phyloP scores from a whole-genome alignment of 139 green algal species.

The Coccomyxa sp. region DNA sequence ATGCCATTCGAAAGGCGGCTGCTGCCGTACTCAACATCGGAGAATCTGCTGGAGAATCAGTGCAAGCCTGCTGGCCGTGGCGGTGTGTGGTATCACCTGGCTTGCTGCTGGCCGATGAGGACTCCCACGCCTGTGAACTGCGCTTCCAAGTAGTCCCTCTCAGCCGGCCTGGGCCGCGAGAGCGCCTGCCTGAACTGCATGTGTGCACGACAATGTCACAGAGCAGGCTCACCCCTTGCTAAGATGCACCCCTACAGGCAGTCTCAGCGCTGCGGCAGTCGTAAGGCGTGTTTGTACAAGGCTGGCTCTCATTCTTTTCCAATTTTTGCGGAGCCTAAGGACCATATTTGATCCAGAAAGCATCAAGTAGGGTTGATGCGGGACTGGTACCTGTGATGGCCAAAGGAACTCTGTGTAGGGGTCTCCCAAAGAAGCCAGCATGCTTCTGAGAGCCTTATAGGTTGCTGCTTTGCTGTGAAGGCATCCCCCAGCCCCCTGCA shows the following conservation, averaged over 20 bases:
- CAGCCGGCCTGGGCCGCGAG: conserved; percentile 31
- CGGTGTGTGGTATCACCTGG: no score
- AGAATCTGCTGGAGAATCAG: no score
- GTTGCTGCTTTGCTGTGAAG: conserved; percentile 27
- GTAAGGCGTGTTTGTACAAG: no score
- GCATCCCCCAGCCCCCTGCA: background rate
- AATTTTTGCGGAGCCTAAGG: no score
- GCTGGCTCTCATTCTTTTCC: background rate
- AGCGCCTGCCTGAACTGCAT: conserved; percentile 33
- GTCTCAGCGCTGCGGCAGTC: no score
- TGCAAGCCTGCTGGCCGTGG: no score
- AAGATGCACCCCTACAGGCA: no score
- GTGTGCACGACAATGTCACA: background rate
- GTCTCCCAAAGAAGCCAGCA: conserved; percentile 46
- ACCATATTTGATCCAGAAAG: no score
- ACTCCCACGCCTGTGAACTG: conserved; percentile 34
- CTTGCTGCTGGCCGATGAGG: conserved; percentile 4
- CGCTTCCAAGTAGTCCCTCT: conserved; percentile 49
- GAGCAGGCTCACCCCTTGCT: no score
- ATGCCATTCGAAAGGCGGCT: no score
- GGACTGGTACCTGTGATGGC: conserved; percentile 22
- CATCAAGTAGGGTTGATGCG: background rate
- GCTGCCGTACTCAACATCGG: no score
- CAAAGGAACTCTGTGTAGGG: conserved; percentile 47
- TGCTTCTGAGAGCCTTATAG: conserved; percentile 25